Evolutionary conservation across 169 alveolate genomes (phyloP), one percentile per base, ranked within the genome.

Genomic region (Cryptosporidium canis): DNA sequence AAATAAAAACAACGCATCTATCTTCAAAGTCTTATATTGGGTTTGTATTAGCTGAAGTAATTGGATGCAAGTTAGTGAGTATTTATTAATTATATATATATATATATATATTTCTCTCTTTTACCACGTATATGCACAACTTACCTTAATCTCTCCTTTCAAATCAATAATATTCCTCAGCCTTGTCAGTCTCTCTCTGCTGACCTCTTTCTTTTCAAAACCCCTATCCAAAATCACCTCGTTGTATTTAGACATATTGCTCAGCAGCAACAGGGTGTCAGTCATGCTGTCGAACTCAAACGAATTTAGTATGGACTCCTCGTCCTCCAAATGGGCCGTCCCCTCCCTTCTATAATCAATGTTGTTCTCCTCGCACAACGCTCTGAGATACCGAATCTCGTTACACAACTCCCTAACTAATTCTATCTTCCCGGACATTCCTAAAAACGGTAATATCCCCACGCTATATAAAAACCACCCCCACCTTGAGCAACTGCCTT

Each of bases 251-350:
- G 71, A 56, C 3, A 61, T 37, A 77, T 77, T 77, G 8, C 58
- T 35, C 27, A 77, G 35, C 31, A 77, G 61, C 21, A 77, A 18
- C 14, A 77, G 21, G 6, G 87, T 77, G 8, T 29, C 63, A 24
- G 71, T 41, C 72, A 77, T 77, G 29, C 64, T 77, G 21, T 77
- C 87, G 61, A 77, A 55, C n/a, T 77, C 87, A 41, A 77, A 77
- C 24, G 87, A 77, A 39, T 58, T 77, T 33, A 77, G 33, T 58
- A 77, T 77, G 7, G 87, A 56, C 21, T 77, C 64, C 14, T 77
- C 87, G 8, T 77, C 87, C 44, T 77, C 77, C 31, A 77, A 77
- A 47, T 70, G 84, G 18, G 37, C 16, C 7, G 87, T 58, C 27
- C n/a, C 77, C 41, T 77, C 87, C 24, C 77, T 77, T 39, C 43